Evolutionary conservation across 192 early-diverging fungal genomes (phyloP), one percentile per base, ranked within the genome.

Genomic region (Blastocladiella britannica): DNA sequence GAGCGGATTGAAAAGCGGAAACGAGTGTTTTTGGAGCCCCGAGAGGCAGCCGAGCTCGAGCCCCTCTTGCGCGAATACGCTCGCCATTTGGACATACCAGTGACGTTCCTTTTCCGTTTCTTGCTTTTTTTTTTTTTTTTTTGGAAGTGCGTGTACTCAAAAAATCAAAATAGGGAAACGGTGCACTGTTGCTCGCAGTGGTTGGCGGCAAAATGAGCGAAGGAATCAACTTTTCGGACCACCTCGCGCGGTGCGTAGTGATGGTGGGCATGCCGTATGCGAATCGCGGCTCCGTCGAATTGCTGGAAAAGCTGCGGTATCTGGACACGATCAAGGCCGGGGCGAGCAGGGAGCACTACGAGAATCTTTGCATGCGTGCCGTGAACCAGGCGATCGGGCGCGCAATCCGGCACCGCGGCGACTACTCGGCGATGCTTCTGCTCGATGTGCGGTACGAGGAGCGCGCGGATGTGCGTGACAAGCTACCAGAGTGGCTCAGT

Each of bases 351-450:
- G 88, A 88, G 28, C 84, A 87, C 58, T 91, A 89, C 58, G 86
- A 93, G 59, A 86, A 89, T 57, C 63, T 93, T 30, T 91, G 88
- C 66, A 93, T 94, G 89, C 77, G 82, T 24, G 86, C 87, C 3
- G 86, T 94, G 0, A 92, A 96, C 66, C 90, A 93, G 69, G 81
- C 80, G 3, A 88, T 88, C 55, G 91, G 92, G 5, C 76, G 93
- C 18, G 91, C 89, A 4, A 93, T 97, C 57, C 80, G 93, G 8
- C 93, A 97, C 65, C 73, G 72, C 30, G 62, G 76, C 52, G 93
- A 97, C 65, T 91, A 86, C 65, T 86, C 91, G 0, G 78, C 79
- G 1, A 85, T 97, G 53, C 62, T 88, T 3, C 66, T 97, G 31
- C 54, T 93, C 28, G 93, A 93, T 56, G 65, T 72, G n/a, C 71